Evolutionary conservation across 192 early-diverging fungal species (phyloP).

Genomic region (Backusella sp.): DNA sequence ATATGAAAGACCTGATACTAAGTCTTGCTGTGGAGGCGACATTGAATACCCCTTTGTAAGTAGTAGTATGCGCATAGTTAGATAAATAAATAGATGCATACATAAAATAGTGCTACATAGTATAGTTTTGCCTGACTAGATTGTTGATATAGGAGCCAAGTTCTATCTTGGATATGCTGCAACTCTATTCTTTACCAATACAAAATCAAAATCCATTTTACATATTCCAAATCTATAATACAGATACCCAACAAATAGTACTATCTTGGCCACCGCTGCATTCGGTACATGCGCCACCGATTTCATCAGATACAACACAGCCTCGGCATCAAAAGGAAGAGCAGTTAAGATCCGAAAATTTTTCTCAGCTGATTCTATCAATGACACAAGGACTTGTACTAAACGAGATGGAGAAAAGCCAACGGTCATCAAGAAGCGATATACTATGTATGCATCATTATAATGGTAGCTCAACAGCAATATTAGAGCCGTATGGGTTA

Average conservation of each 20-base stretch:
- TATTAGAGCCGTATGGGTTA: not conserved
- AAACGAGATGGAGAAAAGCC: not conserved
- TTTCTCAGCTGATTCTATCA: not conserved
- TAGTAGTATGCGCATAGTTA: not conserved
- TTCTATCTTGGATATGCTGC: not conserved
- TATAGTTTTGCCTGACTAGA: not conserved
- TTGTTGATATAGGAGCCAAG: conserved; percentile 1
- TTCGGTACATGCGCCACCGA: not conserved
- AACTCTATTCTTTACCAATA: not conserved
- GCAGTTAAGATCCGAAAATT: not conserved
- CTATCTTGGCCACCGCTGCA: not conserved
- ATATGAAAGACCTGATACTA: not conserved
- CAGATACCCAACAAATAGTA: not conserved
- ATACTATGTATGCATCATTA: not conserved
- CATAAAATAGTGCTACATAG: not conserved
- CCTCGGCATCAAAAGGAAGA: not conserved
- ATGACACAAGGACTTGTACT: not conserved
- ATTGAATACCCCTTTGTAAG: not conserved
- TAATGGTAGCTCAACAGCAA: not conserved
- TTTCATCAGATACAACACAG: not conserved
- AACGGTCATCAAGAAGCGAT: not conserved
- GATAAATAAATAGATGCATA: not conserved
- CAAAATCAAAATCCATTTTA: not conserved
- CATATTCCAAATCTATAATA: not conserved
- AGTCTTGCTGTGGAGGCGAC: not conserved